Evolutionary conservation across 148 eudicot species (phyloP).

Genomic region (Fagopyrum tataricum): DNA sequence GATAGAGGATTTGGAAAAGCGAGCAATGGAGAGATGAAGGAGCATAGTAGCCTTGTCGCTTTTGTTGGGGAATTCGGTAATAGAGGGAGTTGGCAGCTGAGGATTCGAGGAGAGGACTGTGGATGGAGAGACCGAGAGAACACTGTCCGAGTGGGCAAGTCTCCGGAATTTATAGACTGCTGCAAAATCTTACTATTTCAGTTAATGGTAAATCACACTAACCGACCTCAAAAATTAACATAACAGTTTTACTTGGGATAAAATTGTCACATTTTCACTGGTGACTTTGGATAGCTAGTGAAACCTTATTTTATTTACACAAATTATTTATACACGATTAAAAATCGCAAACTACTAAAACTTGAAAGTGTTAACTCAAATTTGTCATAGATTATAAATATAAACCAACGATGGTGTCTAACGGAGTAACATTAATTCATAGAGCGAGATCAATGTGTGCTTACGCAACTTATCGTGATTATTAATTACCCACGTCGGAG

Average conservation of each 20-base stretch:
- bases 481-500: too few species aligned
- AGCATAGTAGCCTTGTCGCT: not conserved
- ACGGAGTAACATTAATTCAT: too few species aligned
- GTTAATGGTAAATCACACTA: not conserved
- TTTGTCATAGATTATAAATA: too few species aligned
- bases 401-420: too few species aligned
- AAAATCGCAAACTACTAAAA: too few species aligned
- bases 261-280: too few species aligned
- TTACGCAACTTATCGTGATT: too few species aligned
- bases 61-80: not conserved
- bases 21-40: slow-evolving; percentile 1
- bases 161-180: not conserved
- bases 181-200: not conserved
- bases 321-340: too few species aligned
- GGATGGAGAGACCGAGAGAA: not conserved
- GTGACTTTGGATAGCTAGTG: too few species aligned
- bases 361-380: too few species aligned
- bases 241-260: not conserved
- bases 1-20: not conserved
- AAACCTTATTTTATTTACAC: too few species aligned
- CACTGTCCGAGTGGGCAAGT: not conserved
- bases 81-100: not conserved
- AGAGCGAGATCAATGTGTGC: too few species aligned
- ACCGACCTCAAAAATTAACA: not conserved
- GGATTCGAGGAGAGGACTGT: not conserved